These are phyloP conservation scores for Jatropha multifida DNA, from an alignment of 441 rosid species.

Conservation along the genomic window DNA sequence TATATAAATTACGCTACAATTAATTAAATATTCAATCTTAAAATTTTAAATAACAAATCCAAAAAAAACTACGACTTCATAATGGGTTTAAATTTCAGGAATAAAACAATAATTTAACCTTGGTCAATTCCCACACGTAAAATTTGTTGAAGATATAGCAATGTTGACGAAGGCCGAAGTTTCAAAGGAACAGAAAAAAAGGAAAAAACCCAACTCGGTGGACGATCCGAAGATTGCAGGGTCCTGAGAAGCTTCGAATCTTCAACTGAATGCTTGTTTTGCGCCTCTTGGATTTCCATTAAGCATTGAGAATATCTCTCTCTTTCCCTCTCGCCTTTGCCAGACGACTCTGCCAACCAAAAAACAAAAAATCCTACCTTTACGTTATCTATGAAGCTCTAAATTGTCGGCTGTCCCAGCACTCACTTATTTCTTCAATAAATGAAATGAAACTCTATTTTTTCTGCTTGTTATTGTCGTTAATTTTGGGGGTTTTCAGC, in stretches of 20 bases:
- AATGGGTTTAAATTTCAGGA: too few relatives aligned
- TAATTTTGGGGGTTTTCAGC: constrained; percentile 13
- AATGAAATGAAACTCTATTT: constrained; percentile 7
- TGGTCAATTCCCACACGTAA: too few relatives aligned
- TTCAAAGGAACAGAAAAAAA: background rate
- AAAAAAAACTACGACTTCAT: too few relatives aligned
- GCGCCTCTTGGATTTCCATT: background rate
- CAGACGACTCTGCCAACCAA: background rate
- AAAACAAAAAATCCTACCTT: background rate
- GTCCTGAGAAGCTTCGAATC: constrained; percentile 1
- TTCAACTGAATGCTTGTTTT: background rate
- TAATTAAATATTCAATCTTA: too few relatives aligned
- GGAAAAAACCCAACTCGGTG: background rate
- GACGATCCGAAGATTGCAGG: constrained; percentile 9
- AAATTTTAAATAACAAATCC: too few relatives aligned
- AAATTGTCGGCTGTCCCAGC: background rate
- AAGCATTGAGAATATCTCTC: background rate
- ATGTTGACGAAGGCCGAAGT: too few relatives aligned
- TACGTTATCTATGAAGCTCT: background rate
- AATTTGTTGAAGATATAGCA: too few relatives aligned
- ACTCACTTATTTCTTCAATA: background rate
- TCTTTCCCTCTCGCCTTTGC: background rate
- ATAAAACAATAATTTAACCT: too few relatives aligned
- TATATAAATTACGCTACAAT: too few relatives aligned
- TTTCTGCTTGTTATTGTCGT: constrained; percentile 24